Evolutionary conservation across 2,329 filamentous ascomycete species (phyloP).

Genomic region (Xylariaceae sp.): DNA sequence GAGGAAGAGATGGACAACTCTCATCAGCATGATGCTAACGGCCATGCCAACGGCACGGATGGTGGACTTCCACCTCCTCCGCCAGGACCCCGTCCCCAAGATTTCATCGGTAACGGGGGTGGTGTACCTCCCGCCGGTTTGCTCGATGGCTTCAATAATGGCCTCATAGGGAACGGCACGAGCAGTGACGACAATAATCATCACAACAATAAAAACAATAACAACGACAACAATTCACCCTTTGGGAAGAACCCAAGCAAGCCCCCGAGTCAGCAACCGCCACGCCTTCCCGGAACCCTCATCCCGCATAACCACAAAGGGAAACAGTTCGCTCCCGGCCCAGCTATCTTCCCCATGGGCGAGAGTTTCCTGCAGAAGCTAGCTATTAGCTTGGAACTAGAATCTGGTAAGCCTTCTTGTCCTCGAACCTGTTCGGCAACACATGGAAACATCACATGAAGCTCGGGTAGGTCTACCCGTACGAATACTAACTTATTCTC

Average conservation of each 20-base stretch:
- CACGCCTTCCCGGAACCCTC: no score
- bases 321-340: slow-evolving; percentile 27
- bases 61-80: no score
- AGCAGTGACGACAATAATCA: background rate
- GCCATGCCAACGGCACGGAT: background rate
- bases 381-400: slow-evolving; percentile 23
- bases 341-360: slow-evolving; percentile 34
- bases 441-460: background rate
- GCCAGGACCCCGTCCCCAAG: no score
- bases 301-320: slow-evolving; percentile 18
- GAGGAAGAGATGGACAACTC: no score
- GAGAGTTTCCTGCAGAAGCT: slow-evolving; percentile 36
- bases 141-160: background rate
- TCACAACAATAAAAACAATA: no score
- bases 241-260: no score
- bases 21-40: background rate
- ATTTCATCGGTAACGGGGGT: background rate
- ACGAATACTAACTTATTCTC: slow-evolving; percentile 16
- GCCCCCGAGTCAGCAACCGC: no score
- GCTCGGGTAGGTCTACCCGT: no score
- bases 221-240: no score
- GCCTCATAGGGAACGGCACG: background rate
- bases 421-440: background rate
- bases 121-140: background rate
- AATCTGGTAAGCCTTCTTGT: slow-evolving; percentile 21